Evolutionary conservation across 805 yeast species (phyloP).

Genomic region (Pichia ethanolica): DNA sequence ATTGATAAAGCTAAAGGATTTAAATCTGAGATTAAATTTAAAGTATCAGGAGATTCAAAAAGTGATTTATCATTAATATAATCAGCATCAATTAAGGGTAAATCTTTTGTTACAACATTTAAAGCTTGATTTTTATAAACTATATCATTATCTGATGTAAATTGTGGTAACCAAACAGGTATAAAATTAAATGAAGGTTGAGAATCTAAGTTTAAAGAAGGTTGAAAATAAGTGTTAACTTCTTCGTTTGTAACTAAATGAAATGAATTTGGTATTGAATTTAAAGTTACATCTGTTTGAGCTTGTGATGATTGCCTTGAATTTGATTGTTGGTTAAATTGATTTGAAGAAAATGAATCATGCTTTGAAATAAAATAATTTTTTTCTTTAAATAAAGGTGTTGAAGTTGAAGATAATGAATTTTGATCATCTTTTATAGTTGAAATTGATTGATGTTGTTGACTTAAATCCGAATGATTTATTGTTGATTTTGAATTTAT

Average conservation of each 20-base stretch:
- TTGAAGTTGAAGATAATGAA: neutral
- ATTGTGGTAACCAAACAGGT: slow-evolving; percentile 56
- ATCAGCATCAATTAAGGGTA: slow-evolving; percentile 43
- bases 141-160: slow-evolving; percentile 47
- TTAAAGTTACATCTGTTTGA: slow-evolving; percentile 6
- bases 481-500: neutral
- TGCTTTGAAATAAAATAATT: slow-evolving; percentile 4
- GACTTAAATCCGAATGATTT: neutral
- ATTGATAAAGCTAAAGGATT: slow-evolving; percentile 24
- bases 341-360: slow-evolving; percentile 2
- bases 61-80: slow-evolving; percentile 28
- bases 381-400: slow-evolving; percentile 5
- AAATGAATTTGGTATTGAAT: slow-evolving; percentile 6
- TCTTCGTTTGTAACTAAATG: slow-evolving; percentile 22
- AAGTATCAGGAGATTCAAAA: slow-evolving; percentile 25
- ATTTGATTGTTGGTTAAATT: neutral
- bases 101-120: slow-evolving; percentile 48
- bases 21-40: slow-evolving; percentile 15
- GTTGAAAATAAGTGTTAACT: slow-evolving; percentile 21
- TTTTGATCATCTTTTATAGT: neutral
- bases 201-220: slow-evolving; percentile 14
- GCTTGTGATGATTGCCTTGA: slow-evolving; percentile 15
- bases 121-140: slow-evolving; percentile 55
- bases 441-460: slow-evolving; percentile 1
- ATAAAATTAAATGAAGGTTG: slow-evolving; percentile 25